These are phyloP conservation scores for Limnanthes douglasii DNA, from an alignment of 345 rosid genomes.

Conservation along the genomic window DNA sequence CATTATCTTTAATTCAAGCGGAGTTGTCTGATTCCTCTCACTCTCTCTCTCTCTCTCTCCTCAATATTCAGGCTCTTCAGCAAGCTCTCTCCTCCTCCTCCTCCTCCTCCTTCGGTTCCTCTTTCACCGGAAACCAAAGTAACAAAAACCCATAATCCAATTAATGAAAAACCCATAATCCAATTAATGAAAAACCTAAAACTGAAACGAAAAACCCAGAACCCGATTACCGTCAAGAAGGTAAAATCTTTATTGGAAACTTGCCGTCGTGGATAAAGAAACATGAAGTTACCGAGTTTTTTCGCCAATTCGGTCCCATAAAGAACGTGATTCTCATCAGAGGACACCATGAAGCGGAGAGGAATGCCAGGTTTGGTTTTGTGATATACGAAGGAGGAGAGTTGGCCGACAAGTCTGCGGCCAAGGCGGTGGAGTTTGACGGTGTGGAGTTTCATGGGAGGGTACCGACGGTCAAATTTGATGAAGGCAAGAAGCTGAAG, in stretches of 20 bases:
- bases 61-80: constrained; percentile 63
- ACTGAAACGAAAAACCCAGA: constrained; percentile 11
- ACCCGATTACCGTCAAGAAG: constrained; percentile 44
- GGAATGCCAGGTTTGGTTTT: constrained; percentile 83
- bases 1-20: constrained; percentile 6
- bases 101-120: constrained; percentile 12
- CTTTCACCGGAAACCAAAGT: constrained; percentile 11
- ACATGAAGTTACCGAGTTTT: constrained; percentile 46
- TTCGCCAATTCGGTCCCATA: constrained; percentile 85
- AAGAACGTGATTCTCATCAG: constrained; percentile 48
- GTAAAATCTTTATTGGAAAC: constrained; percentile 83
- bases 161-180: neutral
- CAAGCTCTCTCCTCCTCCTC: constrained; percentile 60
- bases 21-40: constrained; percentile 3
- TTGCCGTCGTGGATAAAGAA: constrained; percentile 83
- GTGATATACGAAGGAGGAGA: constrained; percentile 35
- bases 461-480: constrained; percentile 76
- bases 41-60: constrained; percentile 29
- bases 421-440: constrained; percentile 80
- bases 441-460: constrained; percentile 90
- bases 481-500: constrained; percentile 71
- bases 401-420: constrained; percentile 39
- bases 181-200: neutral
- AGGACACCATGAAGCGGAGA: constrained; percentile 44
- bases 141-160: constrained; percentile 1